A percentile compares a stretch with the other conserved stretches of the same genome.
These are phyloP conservation scores for Picea engelmannii DNA, from an alignment of 83 land plant species.

Conservation along the genomic window DNA sequence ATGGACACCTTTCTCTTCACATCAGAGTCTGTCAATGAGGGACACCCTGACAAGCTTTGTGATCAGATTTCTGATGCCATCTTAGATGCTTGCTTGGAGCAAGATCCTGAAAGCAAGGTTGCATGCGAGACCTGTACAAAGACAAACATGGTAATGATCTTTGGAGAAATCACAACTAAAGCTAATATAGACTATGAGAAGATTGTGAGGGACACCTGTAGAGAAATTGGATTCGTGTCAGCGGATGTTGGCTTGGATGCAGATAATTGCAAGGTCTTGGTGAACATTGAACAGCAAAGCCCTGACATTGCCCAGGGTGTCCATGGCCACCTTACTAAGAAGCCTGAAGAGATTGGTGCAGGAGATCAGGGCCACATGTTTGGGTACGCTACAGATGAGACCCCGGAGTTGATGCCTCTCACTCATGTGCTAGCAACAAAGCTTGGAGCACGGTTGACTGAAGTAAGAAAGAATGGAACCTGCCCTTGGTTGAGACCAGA, in stretches of 20 bases:
- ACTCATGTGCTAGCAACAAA: constrained; percentile 69
- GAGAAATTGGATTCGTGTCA: constrained; percentile 47
- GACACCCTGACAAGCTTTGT: constrained; percentile 74
- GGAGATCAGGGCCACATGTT: constrained; percentile 64
- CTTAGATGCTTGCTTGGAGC: constrained; percentile 58
- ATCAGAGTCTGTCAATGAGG: constrained; percentile 69
- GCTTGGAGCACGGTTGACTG: constrained; percentile 61
- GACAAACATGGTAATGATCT: constrained; percentile 66
- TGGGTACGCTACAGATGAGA: constrained; percentile 54
- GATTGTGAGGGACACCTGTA: constrained; percentile 55
- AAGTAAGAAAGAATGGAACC: constrained; percentile 65
- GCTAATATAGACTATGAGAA: constrained; percentile 57
- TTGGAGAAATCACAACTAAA: constrained; percentile 69
- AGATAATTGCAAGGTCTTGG: constrained; percentile 58
- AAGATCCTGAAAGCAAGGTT: constrained; percentile 70
- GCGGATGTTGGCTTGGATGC: constrained; percentile 63
- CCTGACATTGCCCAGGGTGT: constrained; percentile 67
- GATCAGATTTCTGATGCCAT: constrained; percentile 67
- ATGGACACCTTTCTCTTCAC: constrained; percentile 68
- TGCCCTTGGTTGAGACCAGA: constrained; percentile 64
- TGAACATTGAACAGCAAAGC: constrained; percentile 56
- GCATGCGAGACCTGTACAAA: constrained; percentile 65
- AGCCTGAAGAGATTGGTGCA: constrained; percentile 70
- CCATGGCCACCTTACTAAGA: constrained; percentile 63
- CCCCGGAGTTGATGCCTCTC: constrained; percentile 62